These are phyloP conservation scores for Stachybotrys chartarum DNA, from an alignment of 2,329 filamentous ascomycete genomes.

Conservation along the genomic window DNA sequence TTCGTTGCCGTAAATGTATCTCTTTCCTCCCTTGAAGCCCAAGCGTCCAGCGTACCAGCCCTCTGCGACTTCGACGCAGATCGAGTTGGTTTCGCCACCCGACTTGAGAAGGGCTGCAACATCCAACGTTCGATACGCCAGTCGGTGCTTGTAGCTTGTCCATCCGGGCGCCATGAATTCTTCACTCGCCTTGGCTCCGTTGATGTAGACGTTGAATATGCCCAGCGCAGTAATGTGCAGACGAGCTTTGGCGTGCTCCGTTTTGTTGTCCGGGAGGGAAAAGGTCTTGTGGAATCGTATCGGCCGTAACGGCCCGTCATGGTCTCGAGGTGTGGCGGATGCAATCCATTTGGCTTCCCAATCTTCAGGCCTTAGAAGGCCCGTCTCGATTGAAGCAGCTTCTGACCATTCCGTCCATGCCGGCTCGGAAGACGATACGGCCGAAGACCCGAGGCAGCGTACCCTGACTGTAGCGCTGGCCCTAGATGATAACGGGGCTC, in stretches of 20 bases:
- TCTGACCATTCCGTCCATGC: no score
- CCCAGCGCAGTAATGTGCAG: slow-evolving; percentile 36
- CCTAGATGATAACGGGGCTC: no score
- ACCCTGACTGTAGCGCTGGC: no score
- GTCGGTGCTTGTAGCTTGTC: slow-evolving; percentile 22
- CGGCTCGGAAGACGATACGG: no score
- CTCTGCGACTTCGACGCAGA: slow-evolving; percentile 28
- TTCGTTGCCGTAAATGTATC: slow-evolving; percentile 23
- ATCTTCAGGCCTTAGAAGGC: no score
- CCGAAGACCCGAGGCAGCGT: no score
- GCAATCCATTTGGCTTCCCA: no score
- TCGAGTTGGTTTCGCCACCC: slow-evolving; percentile 13
- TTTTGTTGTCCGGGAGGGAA: neutral
- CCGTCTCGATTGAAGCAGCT: no score
- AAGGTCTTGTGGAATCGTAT: slow-evolving; percentile 2
- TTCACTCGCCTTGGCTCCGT: slow-evolving; percentile 28
- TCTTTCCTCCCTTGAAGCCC: slow-evolving; percentile 9
- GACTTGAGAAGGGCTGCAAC: slow-evolving; percentile 28
- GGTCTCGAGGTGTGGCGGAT: no score
- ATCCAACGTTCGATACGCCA: slow-evolving; percentile 42
- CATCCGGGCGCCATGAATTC: slow-evolving; percentile 38
- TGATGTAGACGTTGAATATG: slow-evolving; percentile 34
- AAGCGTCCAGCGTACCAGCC: slow-evolving; percentile 36
- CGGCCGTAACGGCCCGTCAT: slow-evolving; percentile 1
- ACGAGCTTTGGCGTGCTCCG: slow-evolving; percentile 6